Conservation (phyloP, 2,329 filamentous ascomycete genomes). For the Hawksworthiomyces lignivorus region DNA sequence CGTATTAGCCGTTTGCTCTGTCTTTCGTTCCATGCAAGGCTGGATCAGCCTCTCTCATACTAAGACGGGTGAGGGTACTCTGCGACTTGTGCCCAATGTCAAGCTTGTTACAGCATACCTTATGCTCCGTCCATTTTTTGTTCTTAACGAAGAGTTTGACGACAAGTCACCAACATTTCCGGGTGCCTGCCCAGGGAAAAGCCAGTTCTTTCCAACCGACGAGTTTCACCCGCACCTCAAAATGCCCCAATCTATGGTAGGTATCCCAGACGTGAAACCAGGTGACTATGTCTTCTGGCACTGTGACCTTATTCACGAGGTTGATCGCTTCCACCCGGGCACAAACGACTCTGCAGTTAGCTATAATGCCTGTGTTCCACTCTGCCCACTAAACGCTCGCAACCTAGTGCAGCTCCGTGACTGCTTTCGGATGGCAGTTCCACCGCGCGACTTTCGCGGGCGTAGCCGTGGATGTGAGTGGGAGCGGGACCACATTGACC, state of each 20-base stretch:
- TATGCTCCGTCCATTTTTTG: slow-evolving; percentile 61
- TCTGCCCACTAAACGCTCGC: background rate
- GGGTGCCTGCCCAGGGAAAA: slow-evolving; percentile 15
- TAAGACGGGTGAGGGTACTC: slow-evolving; percentile 56
- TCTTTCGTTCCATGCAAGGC: slow-evolving; percentile 63
- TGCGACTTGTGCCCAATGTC: slow-evolving; percentile 64
- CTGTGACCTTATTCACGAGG: slow-evolving; percentile 34
- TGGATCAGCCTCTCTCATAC: slow-evolving; percentile 59
- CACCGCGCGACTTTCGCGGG: background rate
- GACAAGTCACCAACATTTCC: slow-evolving; percentile 15
- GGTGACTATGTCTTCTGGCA: slow-evolving; percentile 64
- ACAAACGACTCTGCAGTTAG: background rate
- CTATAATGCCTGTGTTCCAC: background rate
- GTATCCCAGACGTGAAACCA: slow-evolving; percentile 51
- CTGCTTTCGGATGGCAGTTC: background rate
- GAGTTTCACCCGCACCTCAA: slow-evolving; percentile 54
- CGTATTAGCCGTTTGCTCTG: too few species aligned
- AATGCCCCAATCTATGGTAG: slow-evolving; percentile 52
- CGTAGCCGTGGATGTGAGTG: too few species aligned
- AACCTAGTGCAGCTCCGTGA: background rate
- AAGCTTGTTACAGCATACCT: slow-evolving; percentile 59
- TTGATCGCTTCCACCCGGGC: slow-evolving; percentile 1
- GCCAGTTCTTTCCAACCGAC: slow-evolving; percentile 21
- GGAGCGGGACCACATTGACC: background rate
- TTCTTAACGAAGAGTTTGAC: slow-evolving; percentile 15